Evolutionary conservation across 1,284 basidiomycete species (phyloP), one percentile per base, ranked within the genome.

Genomic region (Entoloma clypeatum): DNA sequence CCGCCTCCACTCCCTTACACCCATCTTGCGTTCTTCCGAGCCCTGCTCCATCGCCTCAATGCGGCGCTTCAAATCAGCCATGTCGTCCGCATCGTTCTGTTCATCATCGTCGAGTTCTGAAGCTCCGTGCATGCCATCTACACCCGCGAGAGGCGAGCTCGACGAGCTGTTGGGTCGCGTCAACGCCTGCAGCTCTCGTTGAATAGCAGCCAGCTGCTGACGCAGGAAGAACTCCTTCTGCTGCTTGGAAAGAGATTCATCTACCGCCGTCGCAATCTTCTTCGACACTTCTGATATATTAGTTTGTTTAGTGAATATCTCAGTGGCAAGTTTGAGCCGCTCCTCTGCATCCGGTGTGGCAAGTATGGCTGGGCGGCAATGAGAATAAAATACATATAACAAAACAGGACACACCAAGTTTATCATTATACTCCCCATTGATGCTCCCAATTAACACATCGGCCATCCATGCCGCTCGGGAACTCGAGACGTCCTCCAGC

Each of bases 181-280:
- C n/a, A 89, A 68, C 11, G 68, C 69, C 26, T 83, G 79, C 8
- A 94, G 74, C 62, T 95, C 92, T 39, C 88, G 82, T 54, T 92
- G 87, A 52, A 94, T 93, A 7, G 87, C 90, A 21, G 87, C 83
- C 33, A 92, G 78, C 58, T 94, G 92, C 58, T 94, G 91, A 41
- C 85, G 81, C 2, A 89, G 71, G 65, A 86, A 88, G 56, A 81
- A 82, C 47, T 88, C 86, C 53, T 88, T 88, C 63, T 89, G 86
- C 51, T 88, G 86, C 45, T 85, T 86, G 19, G 81, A 83, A 10
- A 88, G 71, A 1, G 77, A 79, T 58, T 88, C 86, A 49, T 86
- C 82, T 9, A 89, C 79, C n/a, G 81, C 79, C 21, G 74, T 73
- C 2, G 82, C 79, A 37, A 89, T 86, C 67, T 86, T 86, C 58